Evolutionary conservation across 2,329 filamentous ascomycete species (phyloP).

Genomic region (Lecanicillium sp.): DNA sequence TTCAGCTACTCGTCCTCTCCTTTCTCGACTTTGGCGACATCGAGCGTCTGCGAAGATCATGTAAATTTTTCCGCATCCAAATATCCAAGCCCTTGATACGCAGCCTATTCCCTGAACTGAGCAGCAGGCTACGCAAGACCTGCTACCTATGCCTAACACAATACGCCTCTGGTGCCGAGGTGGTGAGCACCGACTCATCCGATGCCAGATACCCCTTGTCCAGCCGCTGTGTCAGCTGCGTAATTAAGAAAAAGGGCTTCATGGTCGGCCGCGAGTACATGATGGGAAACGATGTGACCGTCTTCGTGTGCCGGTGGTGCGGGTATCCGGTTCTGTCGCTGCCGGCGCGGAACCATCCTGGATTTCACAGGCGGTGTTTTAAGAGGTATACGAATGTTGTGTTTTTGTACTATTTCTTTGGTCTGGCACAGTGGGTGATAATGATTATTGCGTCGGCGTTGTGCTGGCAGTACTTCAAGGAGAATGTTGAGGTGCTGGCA

Average conservation of each 20-base stretch:
- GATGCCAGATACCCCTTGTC: constrained; percentile 28
- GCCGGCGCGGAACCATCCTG: constrained; percentile 22
- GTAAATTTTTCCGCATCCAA: constrained; percentile 24
- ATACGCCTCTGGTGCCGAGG: constrained; percentile 18
- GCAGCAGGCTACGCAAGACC: constrained; percentile 24
- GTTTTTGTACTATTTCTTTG: constrained; percentile 28
- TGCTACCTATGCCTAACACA: constrained; percentile 31
- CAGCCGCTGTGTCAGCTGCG: constrained; percentile 31
- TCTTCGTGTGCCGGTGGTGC: constrained; percentile 37
- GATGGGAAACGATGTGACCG: constrained; percentile 24
- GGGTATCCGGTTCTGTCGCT: constrained; percentile 27
- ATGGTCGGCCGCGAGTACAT: constrained; percentile 27
- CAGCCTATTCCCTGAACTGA: constrained; percentile 26
- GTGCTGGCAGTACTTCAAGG: constrained; percentile 28
- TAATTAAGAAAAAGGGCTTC: constrained; percentile 24
- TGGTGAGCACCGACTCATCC: constrained; percentile 22
- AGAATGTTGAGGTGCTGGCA: constrained; percentile 20
- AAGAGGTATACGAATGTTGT: constrained; percentile 27
- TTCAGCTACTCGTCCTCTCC: constrained; percentile 31
- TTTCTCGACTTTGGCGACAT: constrained; percentile 34
- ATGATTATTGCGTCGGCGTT: constrained; percentile 26
- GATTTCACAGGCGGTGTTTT: constrained; percentile 33
- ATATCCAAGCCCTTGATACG: constrained; percentile 27
- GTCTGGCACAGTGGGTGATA: constrained; percentile 28
- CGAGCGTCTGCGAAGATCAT: constrained; percentile 32